phyloP scores from a whole-genome alignment of 2,329 filamentous ascomycete genomes.

The Ascocoryne sarcoides region DNA sequence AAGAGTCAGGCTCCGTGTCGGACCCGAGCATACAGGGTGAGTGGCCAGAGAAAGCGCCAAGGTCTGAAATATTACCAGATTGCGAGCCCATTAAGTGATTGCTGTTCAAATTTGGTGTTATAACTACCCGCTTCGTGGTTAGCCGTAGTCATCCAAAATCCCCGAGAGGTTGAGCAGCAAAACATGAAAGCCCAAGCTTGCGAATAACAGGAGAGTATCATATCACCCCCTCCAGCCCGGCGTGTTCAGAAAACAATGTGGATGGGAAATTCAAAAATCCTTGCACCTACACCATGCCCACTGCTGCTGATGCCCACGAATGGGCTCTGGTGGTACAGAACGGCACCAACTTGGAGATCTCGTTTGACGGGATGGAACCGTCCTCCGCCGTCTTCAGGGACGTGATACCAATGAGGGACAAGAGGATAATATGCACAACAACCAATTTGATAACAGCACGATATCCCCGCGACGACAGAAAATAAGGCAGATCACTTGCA shows the following conservation, averaged over 20 bases:
- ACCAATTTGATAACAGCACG: neutral
- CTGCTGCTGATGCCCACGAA: neutral
- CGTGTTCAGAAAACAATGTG: too few species aligned
- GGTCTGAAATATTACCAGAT: constrained; percentile 29
- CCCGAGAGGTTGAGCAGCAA: neutral
- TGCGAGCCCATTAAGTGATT: constrained; percentile 31
- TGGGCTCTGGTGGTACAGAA: neutral
- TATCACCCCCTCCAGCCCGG: too few species aligned
- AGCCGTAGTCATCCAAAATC: constrained; percentile 1
- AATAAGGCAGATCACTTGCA: too few species aligned
- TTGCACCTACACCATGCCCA: too few species aligned
- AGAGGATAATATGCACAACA: neutral
- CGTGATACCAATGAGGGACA: neutral
- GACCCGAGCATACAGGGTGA: constrained; percentile 27
- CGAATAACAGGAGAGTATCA: too few species aligned
- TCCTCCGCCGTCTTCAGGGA: neutral
- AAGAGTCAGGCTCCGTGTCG: constrained; percentile 28
- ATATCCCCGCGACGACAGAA: too few species aligned
- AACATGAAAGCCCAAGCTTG: too few species aligned
- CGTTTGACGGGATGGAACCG: neutral
- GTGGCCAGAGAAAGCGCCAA: constrained; percentile 25
- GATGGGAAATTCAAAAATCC: too few species aligned
- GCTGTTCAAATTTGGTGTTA: constrained; percentile 11
- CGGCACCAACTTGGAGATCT: neutral
- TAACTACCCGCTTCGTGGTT: constrained; percentile 7